Base-by-base conservation (phyloP, 768 basidiomycete species). In the Termitomyces sp. region DNA sequence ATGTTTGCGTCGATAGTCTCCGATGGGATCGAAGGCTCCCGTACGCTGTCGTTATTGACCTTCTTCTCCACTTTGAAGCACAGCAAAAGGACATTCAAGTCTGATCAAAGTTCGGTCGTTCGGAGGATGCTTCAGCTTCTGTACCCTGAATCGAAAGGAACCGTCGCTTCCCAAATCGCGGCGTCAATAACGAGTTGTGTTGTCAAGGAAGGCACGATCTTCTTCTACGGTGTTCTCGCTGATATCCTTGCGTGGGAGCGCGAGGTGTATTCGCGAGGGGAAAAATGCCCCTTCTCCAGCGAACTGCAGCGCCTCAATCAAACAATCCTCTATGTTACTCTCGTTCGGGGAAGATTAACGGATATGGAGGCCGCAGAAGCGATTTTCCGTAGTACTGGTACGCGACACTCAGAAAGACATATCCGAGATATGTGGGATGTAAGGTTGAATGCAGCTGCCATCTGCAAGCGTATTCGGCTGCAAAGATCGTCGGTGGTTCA, bases 341-440 rank as follows among this genome's bases (percentile, higher is more conserved):
- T 51, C 38, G 28, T 53, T 30, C 43, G 40, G 14, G 51, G 43
- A 17, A 32, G 43, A 45, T 32, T 35, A 21, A 35, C 32, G 22
- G 51, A 53, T 6, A 42, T 52, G 42, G 41, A 34, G 32, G 17
- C 30, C 15, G 51, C 51, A 17, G 51, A 53, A 21, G 42, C 26
- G 22, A 53, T 53, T 9, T 44, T 53, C 14, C 41, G 32, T 8
- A 41, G 42, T 43, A 11, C 7, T 9, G 51, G 51, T 34, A 35
- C 51, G 14, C 41, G 43, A 28, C 28, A 34, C 15, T 21, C 34
- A 3, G 51, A 53, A 9, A 30, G 51, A 43, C 41, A 53, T 35
- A 43, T 53, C 5, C 26, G 51, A 17, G 42, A 53, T 17, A 53
- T 53, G 51, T 53, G 51, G 51, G 51, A 53, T 35, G 51, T 53